Percentiles rank a stretch among this genome's conserved stretches.
Evolutionary conservation across 192 early-diverging fungal species (phyloP).

Genomic region (Phlyctochytrium arcticum): DNA sequence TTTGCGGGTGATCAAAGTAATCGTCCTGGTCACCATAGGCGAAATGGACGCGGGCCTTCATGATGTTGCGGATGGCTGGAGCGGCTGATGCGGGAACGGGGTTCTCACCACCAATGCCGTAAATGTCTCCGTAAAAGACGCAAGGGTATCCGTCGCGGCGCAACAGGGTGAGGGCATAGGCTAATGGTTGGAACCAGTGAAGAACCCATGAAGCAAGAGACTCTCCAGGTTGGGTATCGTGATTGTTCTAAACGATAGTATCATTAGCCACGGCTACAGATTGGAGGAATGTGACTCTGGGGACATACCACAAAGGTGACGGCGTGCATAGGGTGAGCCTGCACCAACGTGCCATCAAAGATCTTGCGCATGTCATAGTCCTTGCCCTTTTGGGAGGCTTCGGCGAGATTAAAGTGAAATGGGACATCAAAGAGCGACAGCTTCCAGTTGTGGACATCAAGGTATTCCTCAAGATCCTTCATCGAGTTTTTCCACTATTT

Average conservation of each 20-base stretch:
- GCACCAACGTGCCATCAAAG: constrained; percentile 30
- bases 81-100: constrained; percentile 18
- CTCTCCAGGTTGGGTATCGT: constrained; percentile 39
- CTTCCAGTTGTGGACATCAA: constrained; percentile 28
- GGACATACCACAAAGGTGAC: constrained; percentile 27
- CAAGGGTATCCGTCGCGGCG: constrained; percentile 46
- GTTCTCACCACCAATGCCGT: constrained; percentile 30
- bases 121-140: constrained; percentile 46
- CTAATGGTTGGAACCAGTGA: constrained; percentile 44
- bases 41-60: constrained; percentile 30
- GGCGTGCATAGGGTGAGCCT: constrained; percentile 27
- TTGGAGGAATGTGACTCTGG: not conserved
- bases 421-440: constrained; percentile 28
- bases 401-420: constrained; percentile 24
- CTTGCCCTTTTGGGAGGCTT: constrained; percentile 3
- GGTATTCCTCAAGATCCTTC: constrained; percentile 24
- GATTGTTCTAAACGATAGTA: constrained; percentile 20
- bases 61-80: constrained; percentile 25
- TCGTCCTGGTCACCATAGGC: constrained; percentile 46
- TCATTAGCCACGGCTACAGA: not conserved
- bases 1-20: constrained; percentile 41
- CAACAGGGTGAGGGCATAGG: constrained; percentile 33
- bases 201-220: constrained; percentile 38
- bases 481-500: constrained; percentile 22
- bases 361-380: constrained; percentile 25